Evolutionary conservation across 768 basidiomycete species (phyloP).

Genomic region (Suillus cothurnatus): DNA sequence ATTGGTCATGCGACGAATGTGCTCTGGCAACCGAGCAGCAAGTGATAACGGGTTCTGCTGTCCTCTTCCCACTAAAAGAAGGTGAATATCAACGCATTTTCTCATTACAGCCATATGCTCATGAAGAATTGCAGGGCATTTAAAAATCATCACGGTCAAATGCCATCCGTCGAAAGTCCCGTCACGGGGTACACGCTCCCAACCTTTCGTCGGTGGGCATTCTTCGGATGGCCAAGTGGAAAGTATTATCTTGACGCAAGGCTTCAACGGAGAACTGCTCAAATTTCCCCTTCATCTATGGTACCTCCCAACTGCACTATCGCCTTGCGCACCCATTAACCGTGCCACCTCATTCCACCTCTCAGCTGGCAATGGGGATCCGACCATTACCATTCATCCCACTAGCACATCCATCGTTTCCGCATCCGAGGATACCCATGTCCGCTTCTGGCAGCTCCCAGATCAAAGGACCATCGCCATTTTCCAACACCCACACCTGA

Average conservation of each 20-base stretch:
- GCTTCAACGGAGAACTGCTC: slow-evolving; percentile 78
- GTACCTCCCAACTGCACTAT: slow-evolving; percentile 70
- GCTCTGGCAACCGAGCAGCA: slow-evolving; percentile 61
- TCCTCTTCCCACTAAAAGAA: slow-evolving; percentile 78
- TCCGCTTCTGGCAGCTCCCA: not conserved
- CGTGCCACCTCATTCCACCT: slow-evolving; percentile 55
- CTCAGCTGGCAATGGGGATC: not conserved
- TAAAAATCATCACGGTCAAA: slow-evolving; percentile 65
- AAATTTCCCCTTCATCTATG: slow-evolving; percentile 83
- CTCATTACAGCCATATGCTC: slow-evolving; percentile 4
- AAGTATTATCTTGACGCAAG: slow-evolving; percentile 77
- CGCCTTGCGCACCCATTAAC: slow-evolving; percentile 65
- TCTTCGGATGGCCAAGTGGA: slow-evolving; percentile 62
- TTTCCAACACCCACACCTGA: not conserved
- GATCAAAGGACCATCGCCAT: not conserved
- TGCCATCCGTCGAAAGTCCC: slow-evolving; percentile 73
- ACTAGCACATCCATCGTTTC: not conserved
- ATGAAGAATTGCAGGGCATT: slow-evolving; percentile 54
- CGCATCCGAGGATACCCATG: not conserved
- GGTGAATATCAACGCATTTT: slow-evolving; percentile 43
- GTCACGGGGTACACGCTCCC: slow-evolving; percentile 70
- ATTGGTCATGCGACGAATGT: slow-evolving; percentile 81
- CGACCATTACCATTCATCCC: not conserved
- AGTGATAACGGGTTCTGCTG: slow-evolving; percentile 65
- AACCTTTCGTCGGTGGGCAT: slow-evolving; percentile 61